These are phyloP conservation scores for Mycena rosella DNA, from an alignment of 768 basidiomycete species.

Conservation along the genomic window DNA sequence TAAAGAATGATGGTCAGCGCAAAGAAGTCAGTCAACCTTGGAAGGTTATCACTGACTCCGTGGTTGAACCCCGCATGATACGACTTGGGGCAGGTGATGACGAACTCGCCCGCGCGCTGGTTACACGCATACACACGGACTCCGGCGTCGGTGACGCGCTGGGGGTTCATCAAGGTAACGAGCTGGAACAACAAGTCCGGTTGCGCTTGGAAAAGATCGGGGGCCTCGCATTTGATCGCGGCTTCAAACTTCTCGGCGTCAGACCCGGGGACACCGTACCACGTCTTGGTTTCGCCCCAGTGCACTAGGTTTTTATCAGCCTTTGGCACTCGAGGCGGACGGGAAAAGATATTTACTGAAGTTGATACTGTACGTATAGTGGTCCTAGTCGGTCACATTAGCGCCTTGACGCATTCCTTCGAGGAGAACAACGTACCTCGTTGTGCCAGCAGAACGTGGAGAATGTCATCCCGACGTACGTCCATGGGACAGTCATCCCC, in stretches of 20 bases:
- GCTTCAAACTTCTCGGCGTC: conserved; percentile 97
- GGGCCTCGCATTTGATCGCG: conserved; percentile 94
- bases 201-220: conserved; percentile 97
- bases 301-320: conserved; percentile 74
- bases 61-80: conserved; percentile 99
- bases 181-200: conserved; percentile 97
- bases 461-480: conserved; percentile 99
- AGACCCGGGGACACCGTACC: conserved; percentile 98
- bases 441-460: conserved; percentile 99
- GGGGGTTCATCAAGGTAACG: conserved; percentile 97
- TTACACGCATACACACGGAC: conserved; percentile 96
- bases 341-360: conserved; percentile 73
- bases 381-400: conserved; percentile 71
- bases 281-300: conserved; percentile 99
- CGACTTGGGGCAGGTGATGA: conserved; percentile 97
- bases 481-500: conserved; percentile 99
- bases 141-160: conserved; percentile 85
- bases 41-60: conserved; percentile 73
- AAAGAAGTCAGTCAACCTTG: conserved; percentile 26
- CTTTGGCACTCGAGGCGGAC: conserved; percentile 30
- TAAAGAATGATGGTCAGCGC: conserved; percentile 48
- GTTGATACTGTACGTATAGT: conserved; percentile 97
- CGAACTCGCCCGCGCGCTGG: conserved; percentile 97
- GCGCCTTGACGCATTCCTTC: conserved; percentile 30
- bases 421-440: conserved; percentile 64